Evolutionary conservation across 1,139 yeast genomes (phyloP).

Genomic region (Geotrichum citri-aurantii): DNA sequence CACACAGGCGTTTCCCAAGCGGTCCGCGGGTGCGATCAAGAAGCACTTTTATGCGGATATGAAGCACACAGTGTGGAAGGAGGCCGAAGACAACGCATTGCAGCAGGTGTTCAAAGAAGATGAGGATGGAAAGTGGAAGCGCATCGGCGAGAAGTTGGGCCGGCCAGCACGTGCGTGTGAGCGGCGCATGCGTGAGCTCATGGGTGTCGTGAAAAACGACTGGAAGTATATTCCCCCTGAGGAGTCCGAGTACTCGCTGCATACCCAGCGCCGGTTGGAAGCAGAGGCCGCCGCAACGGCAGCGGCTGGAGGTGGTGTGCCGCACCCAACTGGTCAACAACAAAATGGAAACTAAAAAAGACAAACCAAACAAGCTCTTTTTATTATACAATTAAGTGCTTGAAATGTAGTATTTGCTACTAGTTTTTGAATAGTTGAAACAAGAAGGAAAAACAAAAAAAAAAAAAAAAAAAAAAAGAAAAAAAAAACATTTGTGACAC

Average conservation of each 20-base stretch:
- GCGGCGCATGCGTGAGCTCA: constrained; percentile 23
- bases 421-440: too few relatives aligned
- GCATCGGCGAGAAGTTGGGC: constrained; percentile 30
- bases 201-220: constrained; percentile 8
- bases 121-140: constrained; percentile 30
- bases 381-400: too few relatives aligned
- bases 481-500: too few relatives aligned
- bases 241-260: constrained; percentile 16
- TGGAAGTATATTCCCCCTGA: constrained; percentile 17
- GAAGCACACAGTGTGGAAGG: constrained; percentile 31
- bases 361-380: too few relatives aligned
- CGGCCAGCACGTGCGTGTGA: constrained; percentile 32
- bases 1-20: constrained; percentile 30
- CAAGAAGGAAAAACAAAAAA: not conserved
- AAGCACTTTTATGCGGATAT: constrained; percentile 34
- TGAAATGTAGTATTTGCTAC: too few relatives aligned
- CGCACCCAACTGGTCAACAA: not conserved
- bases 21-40: constrained; percentile 34
- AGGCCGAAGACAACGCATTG: constrained; percentile 28
- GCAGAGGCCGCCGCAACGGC: constrained; percentile 9
- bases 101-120: constrained; percentile 28
- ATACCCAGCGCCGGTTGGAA: constrained; percentile 12
- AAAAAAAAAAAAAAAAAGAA: too few relatives aligned
- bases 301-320: not conserved
- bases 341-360: not conserved